phyloP scores from a whole-genome alignment of 2,329 filamentous ascomycete species.

The Xylariaceae sp. region DNA sequence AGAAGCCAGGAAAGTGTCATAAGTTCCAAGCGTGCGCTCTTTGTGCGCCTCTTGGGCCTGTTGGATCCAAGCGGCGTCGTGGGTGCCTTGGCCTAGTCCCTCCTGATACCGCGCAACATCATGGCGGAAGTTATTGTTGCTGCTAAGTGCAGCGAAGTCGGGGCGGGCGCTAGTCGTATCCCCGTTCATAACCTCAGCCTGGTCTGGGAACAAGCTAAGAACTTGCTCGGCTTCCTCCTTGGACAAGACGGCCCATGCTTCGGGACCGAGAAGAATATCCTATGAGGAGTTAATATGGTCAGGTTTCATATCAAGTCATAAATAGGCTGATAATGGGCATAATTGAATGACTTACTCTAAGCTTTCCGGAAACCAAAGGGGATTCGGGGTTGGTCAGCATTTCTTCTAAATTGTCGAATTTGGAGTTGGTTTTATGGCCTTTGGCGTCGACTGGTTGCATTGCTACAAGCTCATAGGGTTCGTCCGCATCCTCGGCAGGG shows the following conservation, averaged over 20 bases:
- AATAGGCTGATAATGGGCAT: neutral
- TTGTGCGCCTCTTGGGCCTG: conserved; percentile 49
- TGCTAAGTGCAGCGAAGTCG: conserved; percentile 40
- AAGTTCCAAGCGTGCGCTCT: conserved; percentile 44
- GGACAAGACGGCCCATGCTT: conserved; percentile 36
- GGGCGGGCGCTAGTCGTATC: conserved; percentile 37
- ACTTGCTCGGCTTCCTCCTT: conserved; percentile 33
- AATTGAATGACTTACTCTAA: conserved; percentile 30
- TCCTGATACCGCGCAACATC: conserved; percentile 43
- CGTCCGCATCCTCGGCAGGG: conserved; percentile 4
- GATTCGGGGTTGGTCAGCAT: conserved; percentile 36
- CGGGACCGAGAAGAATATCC: conserved; percentile 35
- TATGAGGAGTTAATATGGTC: neutral
- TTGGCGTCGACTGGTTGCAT: conserved; percentile 23
- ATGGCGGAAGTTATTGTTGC: conserved; percentile 44
- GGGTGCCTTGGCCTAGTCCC: conserved; percentile 42
- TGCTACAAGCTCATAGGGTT: conserved; percentile 24
- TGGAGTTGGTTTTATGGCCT: conserved; percentile 24
- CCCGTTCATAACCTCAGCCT: conserved; percentile 34
- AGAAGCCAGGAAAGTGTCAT: conserved; percentile 42
- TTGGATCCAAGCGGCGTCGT: conserved; percentile 49
- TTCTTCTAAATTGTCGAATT: conserved; percentile 29
- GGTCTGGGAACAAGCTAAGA: conserved; percentile 35
- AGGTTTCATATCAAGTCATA: neutral
- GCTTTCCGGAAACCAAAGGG: conserved; percentile 33